phyloP scores from a whole-genome alignment of 768 basidiomycete species.

The Boletus subparvulus region DNA sequence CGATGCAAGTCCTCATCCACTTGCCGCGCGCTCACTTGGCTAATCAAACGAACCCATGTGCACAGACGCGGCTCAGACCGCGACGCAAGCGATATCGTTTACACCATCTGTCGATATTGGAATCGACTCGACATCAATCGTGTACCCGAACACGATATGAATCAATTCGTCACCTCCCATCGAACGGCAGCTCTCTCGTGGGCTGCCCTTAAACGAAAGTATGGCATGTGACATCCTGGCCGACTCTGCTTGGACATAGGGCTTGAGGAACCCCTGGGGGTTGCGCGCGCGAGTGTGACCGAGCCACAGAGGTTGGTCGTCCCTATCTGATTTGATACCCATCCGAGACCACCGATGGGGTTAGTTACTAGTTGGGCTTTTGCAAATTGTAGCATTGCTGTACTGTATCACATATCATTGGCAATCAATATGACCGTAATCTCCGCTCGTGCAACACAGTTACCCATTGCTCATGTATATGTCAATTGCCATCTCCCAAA shows the following conservation, averaged over 20 bases:
- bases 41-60: constrained; percentile 3
- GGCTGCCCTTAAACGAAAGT: constrained; percentile 72
- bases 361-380: constrained; percentile 10
- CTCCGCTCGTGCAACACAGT: not conserved
- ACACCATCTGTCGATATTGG: constrained; percentile 73
- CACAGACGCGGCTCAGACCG: constrained; percentile 64
- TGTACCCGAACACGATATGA: constrained; percentile 84
- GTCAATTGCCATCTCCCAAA: not conserved
- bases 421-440: constrained; percentile 15
- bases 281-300: not conserved
- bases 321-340: constrained; percentile 32
- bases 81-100: constrained; percentile 78
- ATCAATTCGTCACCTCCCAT: constrained; percentile 62
- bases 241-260: constrained; percentile 3
- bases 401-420: constrained; percentile 21
- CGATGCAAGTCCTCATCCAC: constrained; percentile 52
- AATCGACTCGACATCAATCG: constrained; percentile 83
- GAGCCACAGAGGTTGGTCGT: constrained; percentile 11
- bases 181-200: constrained; percentile 67
- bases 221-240: constrained; percentile 47
- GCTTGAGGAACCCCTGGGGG: not conserved
- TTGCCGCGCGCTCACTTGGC: constrained; percentile 12
- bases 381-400: constrained; percentile 20
- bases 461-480: constrained; percentile 1
- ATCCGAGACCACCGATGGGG: constrained; percentile 20